Percentiles rank a stretch among this genome's conserved stretches.
Conservation (phyloP, 305 asterid genomes). For the Striga hermonthica region DNA sequence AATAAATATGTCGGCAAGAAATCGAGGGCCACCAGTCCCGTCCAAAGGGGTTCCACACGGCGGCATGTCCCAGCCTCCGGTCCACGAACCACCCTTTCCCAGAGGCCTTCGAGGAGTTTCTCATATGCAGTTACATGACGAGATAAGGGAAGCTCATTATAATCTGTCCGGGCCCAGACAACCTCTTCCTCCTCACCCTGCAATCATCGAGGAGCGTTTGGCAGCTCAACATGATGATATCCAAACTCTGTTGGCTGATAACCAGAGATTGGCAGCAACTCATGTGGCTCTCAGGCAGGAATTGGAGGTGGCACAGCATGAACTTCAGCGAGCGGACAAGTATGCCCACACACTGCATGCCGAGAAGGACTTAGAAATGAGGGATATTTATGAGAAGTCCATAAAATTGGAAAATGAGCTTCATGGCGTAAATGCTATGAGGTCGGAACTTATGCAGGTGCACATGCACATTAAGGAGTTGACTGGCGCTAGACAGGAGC, state of each 20-base stretch:
- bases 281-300: constrained; percentile 94
- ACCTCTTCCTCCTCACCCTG: constrained; percentile 70
- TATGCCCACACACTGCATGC: constrained; percentile 61
- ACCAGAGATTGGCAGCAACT: constrained; percentile 92
- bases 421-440: constrained; percentile 61
- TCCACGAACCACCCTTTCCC: constrained; percentile 51
- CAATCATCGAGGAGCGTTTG: constrained; percentile 65
- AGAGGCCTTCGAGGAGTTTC: constrained; percentile 50
- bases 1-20: constrained; percentile 63
- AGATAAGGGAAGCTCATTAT: constrained; percentile 68
- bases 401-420: constrained; percentile 74
- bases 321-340: constrained; percentile 75
- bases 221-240: constrained; percentile 84
- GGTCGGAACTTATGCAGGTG: constrained; percentile 81
- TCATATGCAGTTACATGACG: constrained; percentile 63
- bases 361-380: constrained; percentile 66
- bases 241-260: constrained; percentile 71
- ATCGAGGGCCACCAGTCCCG: constrained; percentile 68
- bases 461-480: constrained; percentile 74
- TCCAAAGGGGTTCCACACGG: constrained; percentile 60
- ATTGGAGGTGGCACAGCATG: constrained; percentile 68
- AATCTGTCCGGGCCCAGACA: constrained; percentile 60
- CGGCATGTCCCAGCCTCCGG: constrained; percentile 45
- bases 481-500: constrained; percentile 70
- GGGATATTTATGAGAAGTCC: constrained; percentile 76